Evolutionary conservation across 2,329 filamentous ascomycete genomes (phyloP), one percentile per base, ranked within the genome.

Genomic region (Hymenoscyphus repandus): DNA sequence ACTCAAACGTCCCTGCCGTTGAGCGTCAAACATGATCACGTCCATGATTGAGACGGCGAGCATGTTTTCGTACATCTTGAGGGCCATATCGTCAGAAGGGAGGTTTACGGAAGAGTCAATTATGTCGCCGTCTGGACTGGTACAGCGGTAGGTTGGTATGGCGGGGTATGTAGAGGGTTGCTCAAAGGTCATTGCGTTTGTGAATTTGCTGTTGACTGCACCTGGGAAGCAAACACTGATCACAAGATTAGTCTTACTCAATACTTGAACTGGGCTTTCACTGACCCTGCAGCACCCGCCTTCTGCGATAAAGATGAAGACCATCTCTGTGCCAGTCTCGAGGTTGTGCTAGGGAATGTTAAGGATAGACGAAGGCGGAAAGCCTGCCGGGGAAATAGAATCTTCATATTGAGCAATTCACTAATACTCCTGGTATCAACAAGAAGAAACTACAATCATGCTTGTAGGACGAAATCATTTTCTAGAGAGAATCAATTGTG

Each of bases 21-120:
- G 93, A 0, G 93, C 91, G 64, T 99, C 93, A 65, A 96, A 96
- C 91, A 97, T 97, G 67, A 97, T 88, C 49, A 95, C 70, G 66
- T 99, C 93, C 90, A 99, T 93, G 59, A 97, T 87, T 50, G 86
- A 83, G 9, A 85, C 74, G 33, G 75, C 78, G 9, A 86, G 63
- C 83, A 87, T 86, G 61, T 83, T 79, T 52, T 72, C 76, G 68
- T 66, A 66, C 59, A 66, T 62, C 31, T 58, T 43, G n/a, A 65
- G 49, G 1, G 59, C 59, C 4, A 64, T 45, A 5, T 51, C 31
- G 33, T 64, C 57, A 1, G 63, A 53, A 1, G 57, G 84, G 0
- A 83, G 80, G 46, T 76, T 73, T 62, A 87, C 84, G 11, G 77
- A 76, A 44, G 81, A 77, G 70, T 96, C 90, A 15, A 97, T 83